Evolutionary conservation across 257 asterid genomes (phyloP).

Genomic region (Eucommia ulmoides): DNA sequence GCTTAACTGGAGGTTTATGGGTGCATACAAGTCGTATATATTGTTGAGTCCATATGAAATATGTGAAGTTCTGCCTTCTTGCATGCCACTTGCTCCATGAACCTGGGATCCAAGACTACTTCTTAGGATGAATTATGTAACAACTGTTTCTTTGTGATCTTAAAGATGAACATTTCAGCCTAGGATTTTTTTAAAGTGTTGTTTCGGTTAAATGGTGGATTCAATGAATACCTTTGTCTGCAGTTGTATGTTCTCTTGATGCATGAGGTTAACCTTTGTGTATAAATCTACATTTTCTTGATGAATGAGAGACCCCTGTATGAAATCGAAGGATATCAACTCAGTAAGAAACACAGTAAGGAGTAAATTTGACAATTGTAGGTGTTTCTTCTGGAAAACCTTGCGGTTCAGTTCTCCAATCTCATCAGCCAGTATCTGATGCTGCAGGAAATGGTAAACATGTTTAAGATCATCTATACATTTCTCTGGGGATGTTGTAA

Average conservation of each 20-base stretch:
- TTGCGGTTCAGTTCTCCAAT: slow-evolving; percentile 44
- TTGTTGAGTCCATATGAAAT: slow-evolving; percentile 7
- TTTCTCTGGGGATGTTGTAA: not conserved
- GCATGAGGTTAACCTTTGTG: slow-evolving; percentile 31
- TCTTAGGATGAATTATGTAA: not conserved
- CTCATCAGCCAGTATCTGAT: slow-evolving; percentile 33
- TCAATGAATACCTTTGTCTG: slow-evolving; percentile 36
- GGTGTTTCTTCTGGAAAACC: slow-evolving; percentile 24
- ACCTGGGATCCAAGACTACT: slow-evolving; percentile 26
- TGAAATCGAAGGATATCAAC: slow-evolving; percentile 10
- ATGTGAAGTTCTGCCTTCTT: slow-evolving; percentile 12
- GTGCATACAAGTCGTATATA: too few species aligned
- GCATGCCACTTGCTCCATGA: slow-evolving; percentile 21
- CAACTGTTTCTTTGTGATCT: slow-evolving; percentile 1
- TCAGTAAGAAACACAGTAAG: slow-evolving; percentile 4
- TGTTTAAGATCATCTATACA: not conserved
- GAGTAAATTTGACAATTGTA: slow-evolving; percentile 1
- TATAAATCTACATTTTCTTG: slow-evolving; percentile 46
- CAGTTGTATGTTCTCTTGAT: slow-evolving; percentile 36
- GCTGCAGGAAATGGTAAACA: slow-evolving; percentile 23
- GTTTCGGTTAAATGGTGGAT: not conserved
- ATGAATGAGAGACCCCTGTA: slow-evolving; percentile 42
- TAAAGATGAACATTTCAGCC: not conserved
- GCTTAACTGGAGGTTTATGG: slow-evolving; percentile 27
- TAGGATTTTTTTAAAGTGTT: not conserved